phyloP scores from a whole-genome alignment of 345 rosid species.

The Gynandropsis gynandra region DNA sequence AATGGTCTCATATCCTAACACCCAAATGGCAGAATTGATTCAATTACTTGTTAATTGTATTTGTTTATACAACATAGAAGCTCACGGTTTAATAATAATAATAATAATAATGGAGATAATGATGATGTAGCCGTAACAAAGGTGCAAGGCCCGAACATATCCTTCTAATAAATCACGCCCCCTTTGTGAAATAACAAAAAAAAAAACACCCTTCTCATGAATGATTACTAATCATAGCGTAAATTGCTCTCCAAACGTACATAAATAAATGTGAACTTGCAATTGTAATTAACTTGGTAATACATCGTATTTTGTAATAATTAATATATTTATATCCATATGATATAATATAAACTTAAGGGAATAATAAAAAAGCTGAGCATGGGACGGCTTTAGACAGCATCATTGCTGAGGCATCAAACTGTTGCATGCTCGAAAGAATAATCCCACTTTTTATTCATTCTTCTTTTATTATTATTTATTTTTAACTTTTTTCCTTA shows the following conservation, averaged over 20 bases:
- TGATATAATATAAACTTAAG: slow-evolving; percentile 1
- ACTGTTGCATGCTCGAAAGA: too few relatives aligned
- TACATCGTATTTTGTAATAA: too few relatives aligned
- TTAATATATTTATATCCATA: too few relatives aligned
- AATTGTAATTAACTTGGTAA: too few relatives aligned
- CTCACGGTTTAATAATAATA: too few relatives aligned
- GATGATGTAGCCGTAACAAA: slow-evolving; percentile 23
- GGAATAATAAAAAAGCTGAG: slow-evolving; percentile 16
- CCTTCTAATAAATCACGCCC: slow-evolving; percentile 25
- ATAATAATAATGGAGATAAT: slow-evolving; percentile 10
- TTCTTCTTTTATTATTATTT: slow-evolving; percentile 16
- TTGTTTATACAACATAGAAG: too few relatives aligned
- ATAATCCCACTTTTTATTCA: neutral
- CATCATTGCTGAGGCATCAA: slow-evolving; percentile 29
- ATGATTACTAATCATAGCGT: slow-evolving; percentile 26
- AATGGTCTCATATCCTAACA: too few relatives aligned
- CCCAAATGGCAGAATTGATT: too few relatives aligned
- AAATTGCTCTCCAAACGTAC: slow-evolving; percentile 24
- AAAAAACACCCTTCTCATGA: too few relatives aligned
- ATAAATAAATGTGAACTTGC: too few relatives aligned
- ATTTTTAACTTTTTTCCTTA: neutral
- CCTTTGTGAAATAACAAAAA: too few relatives aligned
- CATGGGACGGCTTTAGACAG: slow-evolving; percentile 27
- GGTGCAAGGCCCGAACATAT: slow-evolving; percentile 26
- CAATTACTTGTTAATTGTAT: too few relatives aligned